These are phyloP conservation scores for Solanum acaule DNA, from an alignment of 257 asterid genomes.

Conservation along the genomic window DNA sequence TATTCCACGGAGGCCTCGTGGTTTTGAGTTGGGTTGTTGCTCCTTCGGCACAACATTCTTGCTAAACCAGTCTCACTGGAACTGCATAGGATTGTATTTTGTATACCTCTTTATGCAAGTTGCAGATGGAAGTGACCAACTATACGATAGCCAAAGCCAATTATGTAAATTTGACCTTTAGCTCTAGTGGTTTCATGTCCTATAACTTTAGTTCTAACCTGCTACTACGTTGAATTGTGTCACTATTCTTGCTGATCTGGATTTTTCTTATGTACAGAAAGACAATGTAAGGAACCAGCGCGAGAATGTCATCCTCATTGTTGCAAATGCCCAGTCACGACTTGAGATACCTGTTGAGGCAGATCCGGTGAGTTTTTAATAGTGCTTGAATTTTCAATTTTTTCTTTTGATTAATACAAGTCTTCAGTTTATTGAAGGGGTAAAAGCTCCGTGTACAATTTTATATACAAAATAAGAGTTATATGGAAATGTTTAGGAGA, in stretches of 20 bases:
- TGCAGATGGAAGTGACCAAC: not conserved
- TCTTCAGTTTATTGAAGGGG: not conserved
- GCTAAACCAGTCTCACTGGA: not conserved
- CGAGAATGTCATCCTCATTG: constrained; percentile 73
- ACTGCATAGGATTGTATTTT: too few species aligned
- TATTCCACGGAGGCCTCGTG: not conserved
- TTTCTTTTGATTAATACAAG: not conserved
- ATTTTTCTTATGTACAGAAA: constrained; percentile 42
- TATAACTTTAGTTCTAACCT: too few species aligned
- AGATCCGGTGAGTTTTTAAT: constrained; percentile 58
- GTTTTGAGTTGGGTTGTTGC: not conserved
- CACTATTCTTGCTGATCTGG: not conserved
- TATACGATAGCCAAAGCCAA: not conserved
- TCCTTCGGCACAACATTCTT: not conserved
- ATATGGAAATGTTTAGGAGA: not conserved
- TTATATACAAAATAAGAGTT: not conserved
- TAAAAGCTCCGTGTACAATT: not conserved
- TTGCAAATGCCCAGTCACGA: constrained; percentile 86
- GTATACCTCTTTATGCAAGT: not conserved
- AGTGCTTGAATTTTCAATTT: not conserved
- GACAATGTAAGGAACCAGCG: constrained; percentile 94
- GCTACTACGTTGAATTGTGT: not conserved
- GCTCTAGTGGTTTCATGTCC: not conserved
- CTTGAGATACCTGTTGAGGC: constrained; percentile 64
- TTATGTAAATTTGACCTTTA: not conserved